These are phyloP conservation scores for Solanum bulbocastanum DNA, from an alignment of 257 asterid genomes.

Conservation along the genomic window DNA sequence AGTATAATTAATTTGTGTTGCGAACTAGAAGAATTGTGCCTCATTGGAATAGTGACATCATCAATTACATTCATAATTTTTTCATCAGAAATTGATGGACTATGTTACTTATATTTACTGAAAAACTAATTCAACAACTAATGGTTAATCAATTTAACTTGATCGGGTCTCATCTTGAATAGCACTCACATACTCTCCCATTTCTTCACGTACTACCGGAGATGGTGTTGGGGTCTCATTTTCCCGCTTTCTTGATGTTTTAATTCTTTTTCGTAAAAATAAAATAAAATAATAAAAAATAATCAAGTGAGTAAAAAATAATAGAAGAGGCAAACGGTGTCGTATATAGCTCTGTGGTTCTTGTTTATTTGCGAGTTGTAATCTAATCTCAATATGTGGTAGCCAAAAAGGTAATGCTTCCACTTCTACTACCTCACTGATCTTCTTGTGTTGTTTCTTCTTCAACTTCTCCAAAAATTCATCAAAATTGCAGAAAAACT, in stretches of 20 bases:
- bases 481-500: not conserved
- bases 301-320: not conserved
- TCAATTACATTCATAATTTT: too few relatives aligned
- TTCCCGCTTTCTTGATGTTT: not conserved
- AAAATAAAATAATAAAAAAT: not conserved
- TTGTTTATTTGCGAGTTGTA: not conserved
- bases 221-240: not conserved
- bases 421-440: not conserved
- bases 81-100: too few relatives aligned
- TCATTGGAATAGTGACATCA: too few relatives aligned
- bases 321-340: not conserved
- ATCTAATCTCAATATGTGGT: constrained; percentile 5
- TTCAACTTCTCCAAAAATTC: not conserved
- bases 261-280: not conserved
- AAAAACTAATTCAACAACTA: not conserved
- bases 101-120: too few relatives aligned
- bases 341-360: not conserved
- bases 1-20: too few relatives aligned
- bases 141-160: not conserved
- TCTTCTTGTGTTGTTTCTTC: not conserved
- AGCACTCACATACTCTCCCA: not conserved
- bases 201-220: not conserved
- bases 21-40: too few relatives aligned
- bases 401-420: not conserved
- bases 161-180: not conserved